Evolutionary conservation across 23 red algal species (phyloP).

Genomic region (Gracilaria caudata): DNA sequence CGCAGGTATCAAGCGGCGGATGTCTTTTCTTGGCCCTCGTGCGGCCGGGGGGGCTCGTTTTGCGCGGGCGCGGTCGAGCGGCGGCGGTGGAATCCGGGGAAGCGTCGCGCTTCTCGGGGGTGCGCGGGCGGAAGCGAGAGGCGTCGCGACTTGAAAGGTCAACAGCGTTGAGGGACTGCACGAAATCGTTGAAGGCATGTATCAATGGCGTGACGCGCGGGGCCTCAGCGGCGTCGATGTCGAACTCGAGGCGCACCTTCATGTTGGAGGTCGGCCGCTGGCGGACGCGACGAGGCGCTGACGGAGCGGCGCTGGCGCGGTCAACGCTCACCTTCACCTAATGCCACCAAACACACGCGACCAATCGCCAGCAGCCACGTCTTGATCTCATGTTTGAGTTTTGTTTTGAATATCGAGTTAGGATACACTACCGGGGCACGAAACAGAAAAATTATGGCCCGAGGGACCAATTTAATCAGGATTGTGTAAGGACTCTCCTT

Average conservation of each 20-base stretch:
- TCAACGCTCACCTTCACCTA: not conserved
- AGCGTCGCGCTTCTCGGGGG: not conserved
- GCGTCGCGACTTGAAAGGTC: not conserved
- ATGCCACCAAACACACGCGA: not conserved
- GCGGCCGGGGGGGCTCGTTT: not conserved
- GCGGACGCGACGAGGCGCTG: no score
- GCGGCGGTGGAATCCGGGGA: not conserved
- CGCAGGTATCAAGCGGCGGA: not conserved
- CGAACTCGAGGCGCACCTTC: slow-evolving; percentile 41
- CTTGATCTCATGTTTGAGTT: no score
- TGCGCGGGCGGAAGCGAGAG: not conserved
- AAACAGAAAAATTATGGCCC: no score
- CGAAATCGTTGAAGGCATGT: not conserved
- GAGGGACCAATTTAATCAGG: no score
- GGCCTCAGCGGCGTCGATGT: slow-evolving; percentile 18
- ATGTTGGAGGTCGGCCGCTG: no score
- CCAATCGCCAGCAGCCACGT: slow-evolving; percentile 13
- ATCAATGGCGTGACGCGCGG: slow-evolving; percentile 19
- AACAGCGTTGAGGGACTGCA: slow-evolving; percentile 4
- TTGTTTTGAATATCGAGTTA: not conserved
- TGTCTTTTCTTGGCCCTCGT: not conserved
- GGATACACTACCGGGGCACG: no score
- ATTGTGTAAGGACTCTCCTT: no score
- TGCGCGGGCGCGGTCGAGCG: not conserved
- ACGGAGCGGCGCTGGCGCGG: not conserved